Evolutionary conservation across 495 filamentous ascomycete species (phyloP), one percentile per base, ranked within the genome.

Genomic region (Xylaria telfairii): DNA sequence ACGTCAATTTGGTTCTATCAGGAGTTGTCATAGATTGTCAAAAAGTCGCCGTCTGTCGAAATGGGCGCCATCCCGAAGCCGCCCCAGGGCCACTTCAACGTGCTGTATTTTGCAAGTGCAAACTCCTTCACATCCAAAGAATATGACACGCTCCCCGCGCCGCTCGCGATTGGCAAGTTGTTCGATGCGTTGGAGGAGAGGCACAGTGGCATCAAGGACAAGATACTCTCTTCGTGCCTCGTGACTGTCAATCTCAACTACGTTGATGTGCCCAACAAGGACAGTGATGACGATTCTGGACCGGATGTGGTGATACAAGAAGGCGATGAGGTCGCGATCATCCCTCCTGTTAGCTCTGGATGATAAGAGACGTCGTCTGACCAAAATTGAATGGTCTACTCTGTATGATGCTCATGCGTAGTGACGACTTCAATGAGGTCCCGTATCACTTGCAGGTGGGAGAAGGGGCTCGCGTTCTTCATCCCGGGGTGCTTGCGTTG

Each of bases 261-360:
- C 81, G 90, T 97, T 42, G 94, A 99, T 80, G 68, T 95, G 32
- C 76, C 81, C 4, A 80, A 81, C 6, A 80, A 81, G 32, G 81
- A 80, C 37, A 79, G 77, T 15, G 80, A 75, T 19, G 79, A 82
- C 51, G 74, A 79, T 26, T 78, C 77, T 8, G 77, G 79, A 0
- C 17, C 49, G 1, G 62, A 19, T 21, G 44, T 67, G 32, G 78
- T 90, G 53, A 93, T 99, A 70, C 76, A 90, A 67, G 88, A 85
- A 26, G 95, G 94, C 21, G 92, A 96, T 74, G 96, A 99, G 81
- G 93, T 98, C 56, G 96, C 92, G 13, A 91, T 99, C 56, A 98
- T 99, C 71, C 96, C 96, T 39, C 96, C 96, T n/a, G 96, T 98
- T 62, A 98, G 96, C 84, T 92, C 92, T 46, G 93, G 93, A 42